These are phyloP conservation scores for Phytopythium helicoides DNA, from an alignment of 352 stramenopile genomes.

Conservation along the genomic window DNA sequence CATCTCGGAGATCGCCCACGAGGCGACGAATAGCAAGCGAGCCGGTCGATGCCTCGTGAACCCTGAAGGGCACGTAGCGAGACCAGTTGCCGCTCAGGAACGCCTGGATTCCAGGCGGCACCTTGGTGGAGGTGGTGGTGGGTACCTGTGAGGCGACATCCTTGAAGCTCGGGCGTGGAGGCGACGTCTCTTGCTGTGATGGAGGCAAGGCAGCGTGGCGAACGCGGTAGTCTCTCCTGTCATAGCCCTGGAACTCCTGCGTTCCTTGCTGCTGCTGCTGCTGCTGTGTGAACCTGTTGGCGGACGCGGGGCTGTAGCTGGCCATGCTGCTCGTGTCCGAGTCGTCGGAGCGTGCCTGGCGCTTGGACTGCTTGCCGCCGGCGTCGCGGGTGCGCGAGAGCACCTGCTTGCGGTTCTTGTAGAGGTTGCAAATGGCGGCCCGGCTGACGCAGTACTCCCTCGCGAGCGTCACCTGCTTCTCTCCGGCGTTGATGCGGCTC, in stretches of 20 bases:
- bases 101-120: not conserved
- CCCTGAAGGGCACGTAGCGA: slow-evolving; percentile 13
- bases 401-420: slow-evolving; percentile 51
- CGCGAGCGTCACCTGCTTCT: slow-evolving; percentile 48
- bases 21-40: slow-evolving; percentile 25
- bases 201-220: not conserved
- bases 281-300: slow-evolving; percentile 3
- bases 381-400: slow-evolving; percentile 33
- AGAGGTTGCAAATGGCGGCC: slow-evolving; percentile 52
- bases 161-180: too few species aligned
- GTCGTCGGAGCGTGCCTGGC: slow-evolving; percentile 4
- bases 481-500: slow-evolving; percentile 33
- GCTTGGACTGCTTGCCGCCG: slow-evolving; percentile 19
- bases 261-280: not conserved
- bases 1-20: slow-evolving; percentile 17
- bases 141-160: too few species aligned
- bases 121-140: not conserved
- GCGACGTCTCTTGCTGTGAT: not conserved
- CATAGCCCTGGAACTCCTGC: not conserved
- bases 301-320: slow-evolving; percentile 1
- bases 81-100: not conserved
- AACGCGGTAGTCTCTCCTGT: slow-evolving; percentile 2
- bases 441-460: slow-evolving; percentile 48
- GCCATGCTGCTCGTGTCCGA: slow-evolving; percentile 6
- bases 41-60: slow-evolving; percentile 21